Percentiles rank a stretch among this genome's conserved stretches.
phyloP scores from a whole-genome alignment of 306 rosid genomes.

The Comarum palustre region DNA sequence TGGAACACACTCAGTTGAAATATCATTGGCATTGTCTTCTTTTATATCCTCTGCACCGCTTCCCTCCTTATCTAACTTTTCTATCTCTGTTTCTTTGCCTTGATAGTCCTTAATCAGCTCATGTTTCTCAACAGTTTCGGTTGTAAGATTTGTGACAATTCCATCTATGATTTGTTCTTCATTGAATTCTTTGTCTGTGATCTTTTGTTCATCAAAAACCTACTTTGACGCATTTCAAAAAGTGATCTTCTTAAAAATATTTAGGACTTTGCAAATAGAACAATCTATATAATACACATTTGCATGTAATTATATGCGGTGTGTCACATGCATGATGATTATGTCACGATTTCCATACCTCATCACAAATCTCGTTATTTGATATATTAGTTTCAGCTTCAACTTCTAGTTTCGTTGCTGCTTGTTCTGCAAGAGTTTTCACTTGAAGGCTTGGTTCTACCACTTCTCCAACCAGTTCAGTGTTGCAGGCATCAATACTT shows the following conservation, averaged over 20 bases:
- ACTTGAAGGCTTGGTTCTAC: background rate
- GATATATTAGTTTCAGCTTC: background rate
- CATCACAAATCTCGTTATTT: background rate
- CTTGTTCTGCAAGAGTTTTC: background rate
- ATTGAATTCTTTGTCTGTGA: background rate
- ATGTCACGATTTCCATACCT: background rate
- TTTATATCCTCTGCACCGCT: constrained; percentile 12
- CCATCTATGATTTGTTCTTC: constrained; percentile 21
- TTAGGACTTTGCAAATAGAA: background rate
- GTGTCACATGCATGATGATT: background rate
- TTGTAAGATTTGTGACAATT: constrained; percentile 12
- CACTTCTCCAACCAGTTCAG: background rate
- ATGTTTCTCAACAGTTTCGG: constrained; percentile 12
- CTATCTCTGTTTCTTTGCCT: constrained; percentile 19
- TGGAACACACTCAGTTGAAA: constrained; percentile 9
- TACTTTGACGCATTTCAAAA: background rate
- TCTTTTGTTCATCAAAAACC: constrained; percentile 10
- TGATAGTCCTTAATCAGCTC: constrained; percentile 21
- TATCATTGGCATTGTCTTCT: constrained; percentile 13
- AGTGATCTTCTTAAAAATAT: background rate
- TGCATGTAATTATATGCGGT: background rate
- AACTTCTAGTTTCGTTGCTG: background rate
- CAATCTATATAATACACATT: background rate
- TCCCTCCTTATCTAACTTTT: constrained; percentile 24
- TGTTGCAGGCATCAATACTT: background rate